Evolutionary conservation across 1,139 yeast genomes (phyloP), one percentile per base, ranked within the genome.

Genomic region (Candida gigantensis): DNA sequence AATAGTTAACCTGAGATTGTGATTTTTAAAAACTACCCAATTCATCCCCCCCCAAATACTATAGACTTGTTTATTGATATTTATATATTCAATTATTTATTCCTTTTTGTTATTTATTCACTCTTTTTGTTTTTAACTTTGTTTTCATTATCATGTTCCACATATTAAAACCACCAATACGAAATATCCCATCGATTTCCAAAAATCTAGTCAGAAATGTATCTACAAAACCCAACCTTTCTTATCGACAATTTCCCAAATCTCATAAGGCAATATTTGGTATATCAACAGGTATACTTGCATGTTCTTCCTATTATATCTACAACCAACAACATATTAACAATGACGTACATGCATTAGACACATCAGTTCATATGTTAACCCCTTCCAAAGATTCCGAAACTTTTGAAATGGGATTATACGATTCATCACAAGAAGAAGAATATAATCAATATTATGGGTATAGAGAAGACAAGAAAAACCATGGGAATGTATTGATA

Each of bases 391-490:
- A 67, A 2, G 52, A 47, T 0, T 79, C 81, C 2, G 84, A 79
- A 26, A 84, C 92, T 0, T 83, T 71, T 57, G 92, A 84, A 55
- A 70, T 72, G 65, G 87, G 87, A 0, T 64, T 84, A 3, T 84
- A 68, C 51, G 45, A 62, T n/a, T 72, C 87, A 0, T 83, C 90
- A 0, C 81, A 79, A 46, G 57, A 60, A 18, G 88, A 69, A 36
- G 76, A 72, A 38, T 40, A 53, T 2, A 51, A 53, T 1, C 65
- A 61, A 19, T 63, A 49, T 41, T 39, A 50, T 3, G 44, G 45
- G 2, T 58, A 55, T 38, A 43, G 71, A 19, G 33, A 43, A 1
- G 37, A 55, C 23, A 51, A 59, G 51, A 46, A 66, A 34, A 34
- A 52, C 12, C 47, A 55, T 35, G 50, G 65, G 7, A 55, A 50